Evolutionary conservation across 1,284 basidiomycete species (phyloP).

Genomic region (Cerrena zonata): DNA sequence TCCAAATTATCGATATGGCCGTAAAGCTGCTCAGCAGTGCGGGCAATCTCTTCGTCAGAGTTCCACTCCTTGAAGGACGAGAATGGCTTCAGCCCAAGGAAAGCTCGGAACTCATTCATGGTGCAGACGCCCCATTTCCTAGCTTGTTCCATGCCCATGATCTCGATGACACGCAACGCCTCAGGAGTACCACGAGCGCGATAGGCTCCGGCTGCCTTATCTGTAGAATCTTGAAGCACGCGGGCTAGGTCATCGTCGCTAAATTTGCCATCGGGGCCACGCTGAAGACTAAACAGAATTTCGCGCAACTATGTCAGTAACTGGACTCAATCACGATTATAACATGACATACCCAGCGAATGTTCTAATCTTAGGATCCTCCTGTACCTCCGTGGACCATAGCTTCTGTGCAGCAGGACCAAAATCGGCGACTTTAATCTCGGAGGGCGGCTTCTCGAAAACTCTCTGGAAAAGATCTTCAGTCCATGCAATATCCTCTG

Average conservation of each 20-base stretch:
- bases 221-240: slow-evolving; percentile 63
- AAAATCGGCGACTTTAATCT: slow-evolving; percentile 13
- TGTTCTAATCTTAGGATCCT: slow-evolving; percentile 35
- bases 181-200: slow-evolving; percentile 71
- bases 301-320: background rate
- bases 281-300: slow-evolving; percentile 38
- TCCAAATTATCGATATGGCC: slow-evolving; percentile 73
- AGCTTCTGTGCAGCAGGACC: slow-evolving; percentile 15
- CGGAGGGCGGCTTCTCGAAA: slow-evolving; percentile 27
- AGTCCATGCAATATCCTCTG: slow-evolving; percentile 58
- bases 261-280: slow-evolving; percentile 53
- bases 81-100: slow-evolving; percentile 53
- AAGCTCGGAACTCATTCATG: slow-evolving; percentile 59
- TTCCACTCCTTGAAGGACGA: slow-evolving; percentile 75
- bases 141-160: slow-evolving; percentile 67
- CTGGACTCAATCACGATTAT: background rate
- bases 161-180: slow-evolving; percentile 64
- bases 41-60: slow-evolving; percentile 51
- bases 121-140: slow-evolving; percentile 73
- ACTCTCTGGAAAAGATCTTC: slow-evolving; percentile 40
- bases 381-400: too few species aligned
- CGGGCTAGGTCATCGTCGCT: slow-evolving; percentile 64
- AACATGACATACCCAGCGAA: slow-evolving; percentile 47
- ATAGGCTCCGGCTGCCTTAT: slow-evolving; percentile 63
- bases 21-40: slow-evolving; percentile 48